Evolutionary conservation across 345 rosid species (phyloP), one percentile per base, ranked within the genome.

Genomic region (Lagerstroemia speciosa): DNA sequence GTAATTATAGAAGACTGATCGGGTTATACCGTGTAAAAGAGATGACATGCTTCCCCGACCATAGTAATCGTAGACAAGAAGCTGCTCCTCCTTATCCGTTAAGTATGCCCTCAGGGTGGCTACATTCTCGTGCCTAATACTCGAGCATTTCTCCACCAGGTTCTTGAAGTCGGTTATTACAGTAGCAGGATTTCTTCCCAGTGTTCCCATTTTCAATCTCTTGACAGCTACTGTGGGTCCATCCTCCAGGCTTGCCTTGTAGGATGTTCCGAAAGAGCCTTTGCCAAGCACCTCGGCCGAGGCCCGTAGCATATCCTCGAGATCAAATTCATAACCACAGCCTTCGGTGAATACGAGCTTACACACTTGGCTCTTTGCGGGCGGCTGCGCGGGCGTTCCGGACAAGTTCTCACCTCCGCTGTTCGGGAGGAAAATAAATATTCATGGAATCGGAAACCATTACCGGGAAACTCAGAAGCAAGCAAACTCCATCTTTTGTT

Each of bases 281-380:
- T 86, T 87, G 64, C 93, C 96, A 57, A 86, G 78, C 70, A 92
- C 91, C 83, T 92, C 92, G 19, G 98, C 96, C 46, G 96, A 90
- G 27, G 98, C 96, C 74, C 93, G 82, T 76, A 88, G 74, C 77
- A 92, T 76, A 72, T 88, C 96, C 76, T 88, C 96, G 66, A 86
- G 72, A 72, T 87, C 90, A 41, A 90, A 90, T 34, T 79, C 86
- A 71, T 82, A 87, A 69, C 74, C 85, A 74, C 85, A 84, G 38
- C 90, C 95, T 73, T 85, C 85, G 45, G 85, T 88, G 77, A 90
- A 88, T 71, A 86, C 89, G 73, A 90, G 76, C 79, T 74, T 84
- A 72, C 78, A 78, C 36, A 72, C 76, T 74, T 80, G 81, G 38
- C 75, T 87, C 52, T 84, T 62, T 62, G 65, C 19, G 31, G 65